phyloP scores from a whole-genome alignment of 768 basidiomycete genomes.

The Kockovaella imperatae region DNA sequence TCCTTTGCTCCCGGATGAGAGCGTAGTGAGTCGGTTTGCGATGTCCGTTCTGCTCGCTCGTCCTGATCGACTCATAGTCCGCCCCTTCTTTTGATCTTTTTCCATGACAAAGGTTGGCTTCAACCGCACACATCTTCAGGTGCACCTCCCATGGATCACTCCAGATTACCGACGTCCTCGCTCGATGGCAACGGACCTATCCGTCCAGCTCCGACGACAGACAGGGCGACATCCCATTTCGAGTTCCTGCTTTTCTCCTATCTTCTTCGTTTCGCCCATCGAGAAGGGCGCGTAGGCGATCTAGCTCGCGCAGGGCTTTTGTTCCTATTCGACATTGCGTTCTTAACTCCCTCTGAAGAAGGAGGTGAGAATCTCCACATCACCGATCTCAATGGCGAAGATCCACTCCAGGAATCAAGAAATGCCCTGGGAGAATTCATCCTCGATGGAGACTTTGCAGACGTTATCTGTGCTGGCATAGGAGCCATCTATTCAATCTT shows the following conservation, averaged over 20 bases:
- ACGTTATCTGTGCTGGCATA: conserved; percentile 85
- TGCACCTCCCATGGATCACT: conserved; percentile 8
- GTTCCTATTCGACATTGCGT: conserved; percentile 93
- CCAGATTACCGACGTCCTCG: conserved; percentile 52
- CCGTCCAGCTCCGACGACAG: conserved; percentile 17
- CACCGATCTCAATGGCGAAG: conserved; percentile 38
- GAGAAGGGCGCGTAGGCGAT: conserved; percentile 88
- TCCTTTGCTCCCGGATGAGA: conserved; percentile 82
- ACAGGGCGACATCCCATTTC: conserved; percentile 56
- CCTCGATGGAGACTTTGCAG: conserved; percentile 95
- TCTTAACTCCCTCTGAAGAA: conserved; percentile 19
- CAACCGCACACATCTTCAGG: conserved; percentile 10
- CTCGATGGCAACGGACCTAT: conserved; percentile 50
- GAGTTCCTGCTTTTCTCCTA: conserved; percentile 95
- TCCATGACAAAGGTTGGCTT: conserved; percentile 78
- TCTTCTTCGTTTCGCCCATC: conserved; percentile 85
- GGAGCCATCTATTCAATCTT: conserved; percentile 87
- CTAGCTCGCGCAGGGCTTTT: conserved; percentile 83
- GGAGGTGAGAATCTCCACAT: conserved; percentile 17
- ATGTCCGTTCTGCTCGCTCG: not conserved
- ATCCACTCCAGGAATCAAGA: conserved; percentile 76
- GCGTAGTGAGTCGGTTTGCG: conserved; percentile 46
- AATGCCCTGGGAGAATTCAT: conserved; percentile 86
- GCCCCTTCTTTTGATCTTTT: conserved; percentile 83
- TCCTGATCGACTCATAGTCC: conserved; percentile 15